These are phyloP conservation scores for Tylopilus plumbeoviolaceoides DNA, from an alignment of 768 basidiomycete genomes.

Conservation along the genomic window DNA sequence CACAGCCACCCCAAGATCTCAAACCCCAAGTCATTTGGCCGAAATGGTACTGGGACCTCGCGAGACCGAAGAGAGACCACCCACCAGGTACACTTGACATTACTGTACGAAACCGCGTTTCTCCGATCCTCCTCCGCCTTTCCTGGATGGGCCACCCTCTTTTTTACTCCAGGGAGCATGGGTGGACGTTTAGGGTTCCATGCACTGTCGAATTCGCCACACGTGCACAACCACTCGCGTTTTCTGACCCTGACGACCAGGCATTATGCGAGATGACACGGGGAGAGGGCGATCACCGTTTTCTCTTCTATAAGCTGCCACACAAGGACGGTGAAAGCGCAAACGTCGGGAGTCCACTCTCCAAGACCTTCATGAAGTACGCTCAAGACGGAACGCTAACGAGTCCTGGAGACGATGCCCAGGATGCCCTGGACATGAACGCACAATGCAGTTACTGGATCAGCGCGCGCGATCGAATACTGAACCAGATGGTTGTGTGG, in stretches of 20 bases:
- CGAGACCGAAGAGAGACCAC: conserved; percentile 63
- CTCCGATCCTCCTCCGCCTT: conserved; percentile 80
- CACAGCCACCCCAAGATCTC: conserved; percentile 15
- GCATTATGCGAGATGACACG: conserved; percentile 44
- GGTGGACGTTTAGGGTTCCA: conserved; percentile 87
- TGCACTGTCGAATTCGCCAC: conserved; percentile 40
- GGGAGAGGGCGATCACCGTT: conserved; percentile 40
- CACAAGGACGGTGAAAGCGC: conserved; percentile 94
- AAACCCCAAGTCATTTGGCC: conserved; percentile 72
- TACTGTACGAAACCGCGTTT: conserved; percentile 75
- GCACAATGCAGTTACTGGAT: conserved; percentile 98
- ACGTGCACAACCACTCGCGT: conserved; percentile 45
- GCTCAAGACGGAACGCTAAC: conserved; percentile 84
- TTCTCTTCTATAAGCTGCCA: conserved; percentile 85
- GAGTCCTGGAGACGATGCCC: conserved; percentile 77
- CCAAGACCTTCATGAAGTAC: conserved; percentile 85
- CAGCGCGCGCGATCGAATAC: conserved; percentile 84
- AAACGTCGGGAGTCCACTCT: conserved; percentile 91
- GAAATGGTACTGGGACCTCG: conserved; percentile 94
- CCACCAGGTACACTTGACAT: conserved; percentile 77
- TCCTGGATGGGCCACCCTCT: conserved; percentile 88
- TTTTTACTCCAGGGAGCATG: conserved; percentile 79
- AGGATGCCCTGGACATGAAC: conserved; percentile 85
- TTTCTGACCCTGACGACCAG: conserved; percentile 63
- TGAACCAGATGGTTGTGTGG: conserved; percentile 93